Evolutionary conservation across 306 rosid species (phyloP), one percentile per base, ranked within the genome.

Genomic region (Argentina anserina): DNA sequence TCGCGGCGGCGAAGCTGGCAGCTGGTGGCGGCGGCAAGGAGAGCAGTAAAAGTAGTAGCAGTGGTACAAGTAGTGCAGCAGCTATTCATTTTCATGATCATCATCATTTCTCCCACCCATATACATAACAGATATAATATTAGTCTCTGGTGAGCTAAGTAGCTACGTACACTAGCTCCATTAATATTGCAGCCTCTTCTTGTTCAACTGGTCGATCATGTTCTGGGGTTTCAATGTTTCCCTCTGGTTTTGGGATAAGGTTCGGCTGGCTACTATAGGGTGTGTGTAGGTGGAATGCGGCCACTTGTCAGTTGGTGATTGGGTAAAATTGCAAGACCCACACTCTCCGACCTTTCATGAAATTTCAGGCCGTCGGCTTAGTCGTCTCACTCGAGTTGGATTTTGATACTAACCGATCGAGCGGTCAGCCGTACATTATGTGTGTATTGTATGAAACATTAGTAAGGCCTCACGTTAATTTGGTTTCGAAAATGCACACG

Each of bases 21-120:
- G 50, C 37, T 11, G 45, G 26, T 65, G 33, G 39, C 9, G 12
- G 40, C 18, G 17, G 31, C 26, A 40, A 46, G 11, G 15, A 56
- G 62, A 2, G 62, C 62, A 4, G 65, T 33, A 15, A 34, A 33
- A 6, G 42, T 28, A 81, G 74, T 34, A 78, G 82, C 41, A 43
- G n/a, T 33, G 3, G 42, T 7, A 61, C 25, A 17, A 31, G 41
- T 33, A 18, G 42, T 33, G 41, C 64, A 58, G 64, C 65, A 14
- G 65, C 66, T 61, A 33, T 20, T 61, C 66, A 61, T 61, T 42
- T 26, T 58, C 37, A 56, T 23, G 3, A 9, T 23, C 61, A 9
- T 55, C 61, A 34, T 61, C 66, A 61, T 33, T 61, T 34, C 42
- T 9, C 66, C 66, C 17, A 7, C 37, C 58, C 58, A 50, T 50